Evolutionary conservation across 2,329 filamentous ascomycete genomes (phyloP).

Genomic region (Colletotrichum siamense): DNA sequence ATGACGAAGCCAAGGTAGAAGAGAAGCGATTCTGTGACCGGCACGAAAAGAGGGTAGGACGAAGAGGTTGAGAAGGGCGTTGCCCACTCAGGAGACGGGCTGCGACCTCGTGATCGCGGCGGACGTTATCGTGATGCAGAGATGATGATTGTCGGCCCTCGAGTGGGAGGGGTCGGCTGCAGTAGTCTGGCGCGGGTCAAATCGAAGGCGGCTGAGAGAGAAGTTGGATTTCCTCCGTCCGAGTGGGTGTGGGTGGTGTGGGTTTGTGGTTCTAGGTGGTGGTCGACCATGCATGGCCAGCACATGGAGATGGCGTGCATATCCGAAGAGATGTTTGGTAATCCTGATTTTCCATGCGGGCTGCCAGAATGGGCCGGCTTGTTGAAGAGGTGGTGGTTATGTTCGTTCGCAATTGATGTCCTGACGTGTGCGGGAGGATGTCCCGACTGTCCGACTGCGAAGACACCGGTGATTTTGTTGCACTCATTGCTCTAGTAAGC

Average conservation of each 20-base stretch:
- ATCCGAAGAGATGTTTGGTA: background rate
- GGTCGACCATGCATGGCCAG: slow-evolving; percentile 10
- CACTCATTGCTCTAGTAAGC: background rate
- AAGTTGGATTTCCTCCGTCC: background rate
- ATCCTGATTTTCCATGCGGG: background rate
- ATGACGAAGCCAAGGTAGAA: slow-evolving; percentile 8
- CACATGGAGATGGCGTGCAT: slow-evolving; percentile 20
- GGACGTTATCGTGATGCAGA: background rate
- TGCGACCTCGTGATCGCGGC: background rate
- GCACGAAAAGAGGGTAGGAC: slow-evolving; percentile 5
- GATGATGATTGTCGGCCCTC: background rate
- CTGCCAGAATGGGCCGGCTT: background rate
- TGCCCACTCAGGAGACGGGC: background rate
- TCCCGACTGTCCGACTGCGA: background rate
- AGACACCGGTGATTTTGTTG: background rate
- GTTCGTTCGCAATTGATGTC: slow-evolving; percentile 6
- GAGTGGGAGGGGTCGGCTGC: background rate
- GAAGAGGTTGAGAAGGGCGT: background rate
- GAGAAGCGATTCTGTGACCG: background rate
- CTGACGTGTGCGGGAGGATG: background rate
- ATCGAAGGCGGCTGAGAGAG: background rate
- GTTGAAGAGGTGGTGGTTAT: background rate
- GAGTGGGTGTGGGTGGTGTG: background rate
- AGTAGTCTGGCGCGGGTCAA: background rate
- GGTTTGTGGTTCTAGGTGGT: background rate